A percentile compares a stretch with the other conserved stretches of the same genome.
Evolutionary conservation across 1,284 basidiomycete species (phyloP).

Genomic region (Trichosporon coremiiforme): DNA sequence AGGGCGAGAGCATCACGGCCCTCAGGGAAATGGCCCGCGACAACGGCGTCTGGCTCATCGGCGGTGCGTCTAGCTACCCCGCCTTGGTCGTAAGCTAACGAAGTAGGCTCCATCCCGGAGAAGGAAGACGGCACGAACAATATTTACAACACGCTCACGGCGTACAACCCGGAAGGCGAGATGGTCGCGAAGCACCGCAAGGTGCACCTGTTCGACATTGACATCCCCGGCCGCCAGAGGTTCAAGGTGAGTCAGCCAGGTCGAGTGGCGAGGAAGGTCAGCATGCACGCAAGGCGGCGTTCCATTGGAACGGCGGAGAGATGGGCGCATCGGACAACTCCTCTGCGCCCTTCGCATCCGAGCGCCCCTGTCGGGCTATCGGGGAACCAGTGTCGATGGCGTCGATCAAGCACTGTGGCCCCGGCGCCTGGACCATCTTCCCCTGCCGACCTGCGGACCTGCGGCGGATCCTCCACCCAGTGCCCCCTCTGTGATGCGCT

Average conservation of each 20-base stretch:
- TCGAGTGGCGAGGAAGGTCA: slow-evolving; percentile 12
- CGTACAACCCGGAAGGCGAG: slow-evolving; percentile 81
- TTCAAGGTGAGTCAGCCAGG: slow-evolving; percentile 71
- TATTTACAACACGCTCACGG: slow-evolving; percentile 90
- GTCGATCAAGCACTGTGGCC: neutral
- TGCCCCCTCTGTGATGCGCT: too few species aligned
- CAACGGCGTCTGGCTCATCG: slow-evolving; percentile 82
- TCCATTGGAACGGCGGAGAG: slow-evolving; percentile 5
- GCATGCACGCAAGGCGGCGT: neutral
- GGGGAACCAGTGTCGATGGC: slow-evolving; percentile 7
- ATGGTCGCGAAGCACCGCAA: slow-evolving; percentile 89
- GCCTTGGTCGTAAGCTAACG: neutral
- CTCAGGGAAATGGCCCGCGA: slow-evolving; percentile 81
- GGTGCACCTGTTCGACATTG: slow-evolving; percentile 96
- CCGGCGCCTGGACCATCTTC: neutral
- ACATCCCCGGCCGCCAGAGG: slow-evolving; percentile 92
- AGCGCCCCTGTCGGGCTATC: neutral
- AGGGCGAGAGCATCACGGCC: slow-evolving; percentile 74
- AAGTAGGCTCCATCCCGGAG: slow-evolving; percentile 83
- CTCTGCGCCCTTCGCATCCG: slow-evolving; percentile 1
- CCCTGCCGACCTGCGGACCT: neutral
- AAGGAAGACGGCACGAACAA: slow-evolving; percentile 65
- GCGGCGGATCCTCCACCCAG: too few species aligned
- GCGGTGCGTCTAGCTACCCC: slow-evolving; percentile 63
- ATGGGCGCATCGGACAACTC: slow-evolving; percentile 16